Base-by-base conservation (phyloP, 495 filamentous ascomycete species). In the Ascobolus immersus region DNA sequence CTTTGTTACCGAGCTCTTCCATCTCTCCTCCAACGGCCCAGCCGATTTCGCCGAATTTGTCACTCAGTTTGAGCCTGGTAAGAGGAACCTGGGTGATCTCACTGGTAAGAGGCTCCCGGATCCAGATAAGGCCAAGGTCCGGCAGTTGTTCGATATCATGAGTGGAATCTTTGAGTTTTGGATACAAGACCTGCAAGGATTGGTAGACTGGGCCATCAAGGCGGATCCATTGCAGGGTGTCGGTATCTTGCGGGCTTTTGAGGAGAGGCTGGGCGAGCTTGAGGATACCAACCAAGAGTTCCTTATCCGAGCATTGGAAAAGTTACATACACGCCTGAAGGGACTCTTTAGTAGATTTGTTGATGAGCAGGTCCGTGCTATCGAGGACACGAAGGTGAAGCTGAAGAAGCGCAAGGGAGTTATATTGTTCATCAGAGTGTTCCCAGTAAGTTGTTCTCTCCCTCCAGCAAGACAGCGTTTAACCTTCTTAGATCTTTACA, bases 331-430 rank as follows among this genome's bases (percentile, higher is more conserved):
- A 36, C 72, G 67, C 21, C 61, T 93, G 22, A 65, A 71, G 37
- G 65, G 62, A 20, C 62, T 78, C 15, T 92, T 91, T 55, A 67
- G 66, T 25, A 78, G 77, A 33, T 92, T 94, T 41, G 68, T 92
- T 17, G 86, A 94, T 48, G 78, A 91, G 39, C 84, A 94, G 44
- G 72, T 93, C 27, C 75, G 77, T 17, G 82, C 79, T 18, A 91
- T 94, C 39, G 84, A 94, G 52, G 84, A 94, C 36, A 93, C 82
- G n/a, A 93, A 92, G 53, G 84, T 94, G 44, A 92, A 91, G 54
- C 77, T 92, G 54, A 93, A 92, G 58, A 94, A 93, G 59, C 71
- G 84, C 38, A 92, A 89, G 54, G 84, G 84, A 10, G 78, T 94
- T 40, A 92, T 92, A 44, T 69, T 67, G 6, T 93, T 94, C 52